Conservation (phyloP, 106 monocot species). For the Apostasia shenzhenica region DNA sequence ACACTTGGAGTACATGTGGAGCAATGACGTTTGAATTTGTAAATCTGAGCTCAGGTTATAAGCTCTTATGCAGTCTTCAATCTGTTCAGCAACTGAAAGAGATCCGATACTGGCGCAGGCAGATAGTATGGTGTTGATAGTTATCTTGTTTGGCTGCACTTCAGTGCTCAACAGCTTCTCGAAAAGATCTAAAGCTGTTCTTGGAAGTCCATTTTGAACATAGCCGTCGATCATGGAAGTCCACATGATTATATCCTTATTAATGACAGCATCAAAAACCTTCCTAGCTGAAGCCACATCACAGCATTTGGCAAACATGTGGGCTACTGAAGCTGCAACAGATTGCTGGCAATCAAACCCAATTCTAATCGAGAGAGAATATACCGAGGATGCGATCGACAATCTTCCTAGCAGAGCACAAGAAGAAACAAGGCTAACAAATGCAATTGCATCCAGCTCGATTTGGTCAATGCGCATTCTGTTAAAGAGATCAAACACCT, state of each 20-base stretch:
- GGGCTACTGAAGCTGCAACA: conserved; percentile 23
- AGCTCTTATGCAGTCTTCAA: conserved; percentile 14
- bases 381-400: conserved; percentile 7
- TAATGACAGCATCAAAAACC: conserved; percentile 22
- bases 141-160: conserved; percentile 22
- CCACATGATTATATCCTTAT: conserved; percentile 41
- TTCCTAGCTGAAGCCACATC: conserved; percentile 25
- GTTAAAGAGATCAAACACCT: conserved; percentile 30
- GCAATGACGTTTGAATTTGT: conserved; percentile 20
- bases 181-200: conserved; percentile 27
- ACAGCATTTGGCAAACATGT: conserved; percentile 26
- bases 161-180: conserved; percentile 12
- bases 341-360: conserved; percentile 9
- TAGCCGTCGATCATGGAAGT: conserved; percentile 45
- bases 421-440: conserved; percentile 22
- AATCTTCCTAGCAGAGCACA: conserved; percentile 4
- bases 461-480: conserved; percentile 9
- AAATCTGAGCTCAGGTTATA: conserved; percentile 15
- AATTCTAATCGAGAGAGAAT: conserved; percentile 23
- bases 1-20: conserved; percentile 29
- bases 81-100: conserved; percentile 6
- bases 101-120: conserved; percentile 29
- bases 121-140: conserved; percentile 27
- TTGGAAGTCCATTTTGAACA: conserved; percentile 13
- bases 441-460: conserved; percentile 17